Base-by-base conservation (phyloP, 2,329 filamentous ascomycete species). In the Mycocentrospora acerina region DNA sequence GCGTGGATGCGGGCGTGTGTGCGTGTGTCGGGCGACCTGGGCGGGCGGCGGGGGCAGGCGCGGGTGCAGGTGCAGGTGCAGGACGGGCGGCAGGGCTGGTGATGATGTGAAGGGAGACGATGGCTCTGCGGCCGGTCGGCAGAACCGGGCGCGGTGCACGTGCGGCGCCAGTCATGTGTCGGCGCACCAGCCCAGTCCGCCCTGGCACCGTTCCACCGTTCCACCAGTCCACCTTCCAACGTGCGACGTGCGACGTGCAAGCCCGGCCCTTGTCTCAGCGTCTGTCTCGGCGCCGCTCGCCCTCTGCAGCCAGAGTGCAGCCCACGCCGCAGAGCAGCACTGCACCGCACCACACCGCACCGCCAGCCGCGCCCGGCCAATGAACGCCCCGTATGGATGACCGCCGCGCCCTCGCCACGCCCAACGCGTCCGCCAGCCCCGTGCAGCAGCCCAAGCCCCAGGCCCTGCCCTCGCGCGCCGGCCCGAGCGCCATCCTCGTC, bases 401-500 rank as follows among this genome's bases (percentile, higher is more conserved):
- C 41, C 41, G 42, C 15, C 46, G 43, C 42, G 26, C 52, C 32
- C 55, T 49, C 38, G 34, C 50, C 24, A 42, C 29, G 39, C 40
- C 42, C 33, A 28, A 32, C 31, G 29, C 40, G 27, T 24, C 45
- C 37, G n/a, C n/a, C n/a, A n/a, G n/a, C n/a, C n/a, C n/a, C 58
- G 77, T 94, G 17, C 83, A 91, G 24, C 91, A 96, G 67, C 90
- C 90, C 9, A 94, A 84, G 41, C 91, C 90, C 1, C 90, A 96
- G 71, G 84, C 82, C n/a, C 76, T 95, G 3, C 79, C 88, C 1
- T 78, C 81, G 43, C 75, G 80, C 50, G 64, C 76, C 35, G 75
- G 81, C 2, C 85, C 86, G 4, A 89, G 87, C 12, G 82, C 86
- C 4, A 95, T 97, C 51, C 78, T 95, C 14, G 90, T 97, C 19